These are phyloP conservation scores for Agarophyton chilense DNA, from an alignment of 23 red algal genomes.

Conservation along the genomic window DNA sequence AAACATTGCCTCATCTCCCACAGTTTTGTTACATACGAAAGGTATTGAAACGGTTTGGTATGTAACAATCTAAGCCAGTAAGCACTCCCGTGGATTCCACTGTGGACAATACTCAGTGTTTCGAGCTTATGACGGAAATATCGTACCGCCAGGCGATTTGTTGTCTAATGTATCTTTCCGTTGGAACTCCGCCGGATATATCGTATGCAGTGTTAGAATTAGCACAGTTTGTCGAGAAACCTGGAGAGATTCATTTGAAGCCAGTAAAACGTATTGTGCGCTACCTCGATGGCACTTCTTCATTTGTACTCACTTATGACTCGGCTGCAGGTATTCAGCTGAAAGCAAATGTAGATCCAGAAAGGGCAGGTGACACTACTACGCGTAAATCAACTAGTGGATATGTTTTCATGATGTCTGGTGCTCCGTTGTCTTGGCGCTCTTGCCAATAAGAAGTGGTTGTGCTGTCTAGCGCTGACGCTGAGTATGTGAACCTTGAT, in stretches of 20 bases:
- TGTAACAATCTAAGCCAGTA: conserved; percentile 29
- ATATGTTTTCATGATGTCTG: conserved; percentile 41
- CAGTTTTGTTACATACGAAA: conserved; percentile 8
- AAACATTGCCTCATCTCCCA: conserved; percentile 8
- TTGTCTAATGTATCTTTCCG: conserved; percentile 44
- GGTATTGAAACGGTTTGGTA: conserved; percentile 42
- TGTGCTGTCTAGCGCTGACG: conserved; percentile 42
- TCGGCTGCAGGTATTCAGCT: background rate
- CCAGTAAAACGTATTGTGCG: conserved; percentile 41
- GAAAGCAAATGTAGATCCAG: conserved; percentile 8
- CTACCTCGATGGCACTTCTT: background rate
- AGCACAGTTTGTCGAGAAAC: conserved; percentile 16
- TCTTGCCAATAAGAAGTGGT: conserved; percentile 23
- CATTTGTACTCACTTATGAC: background rate
- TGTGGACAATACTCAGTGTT: background rate
- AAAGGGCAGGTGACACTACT: background rate
- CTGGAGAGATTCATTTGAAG: background rate
- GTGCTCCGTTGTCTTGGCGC: conserved; percentile 1
- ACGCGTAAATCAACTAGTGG: conserved; percentile 40
- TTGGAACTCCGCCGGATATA: conserved; percentile 33
- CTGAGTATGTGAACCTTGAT: conserved; percentile 28
- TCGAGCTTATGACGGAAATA: background rate
- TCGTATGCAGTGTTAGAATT: conserved; percentile 19
- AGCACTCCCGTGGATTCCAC: conserved; percentile 14
- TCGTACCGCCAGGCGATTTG: conserved; percentile 36